Evolutionary conservation across 1,139 yeast species (phyloP), one percentile per base, ranked within the genome.

Genomic region (Debaryomycetaceae sp.): DNA sequence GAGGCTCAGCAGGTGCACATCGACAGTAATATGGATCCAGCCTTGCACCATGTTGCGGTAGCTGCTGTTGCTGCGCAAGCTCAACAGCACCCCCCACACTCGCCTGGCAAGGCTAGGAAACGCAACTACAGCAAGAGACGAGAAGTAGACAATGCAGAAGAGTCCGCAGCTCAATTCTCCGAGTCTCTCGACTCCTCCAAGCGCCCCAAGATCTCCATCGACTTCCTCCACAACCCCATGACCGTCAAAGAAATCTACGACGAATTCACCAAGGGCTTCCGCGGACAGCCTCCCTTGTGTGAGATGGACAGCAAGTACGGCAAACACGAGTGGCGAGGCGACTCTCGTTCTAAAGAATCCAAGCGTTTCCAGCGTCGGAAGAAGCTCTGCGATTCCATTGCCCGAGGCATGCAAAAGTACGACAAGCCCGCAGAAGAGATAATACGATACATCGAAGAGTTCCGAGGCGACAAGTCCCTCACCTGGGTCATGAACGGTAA

Each of bases 401-500:
- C 66, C 35, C 51, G 72, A 26, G 76, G 77, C 1, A 62, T 65
- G 58, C 54, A 54, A 17, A 70, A 69, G 48, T 71, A 66, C 49
- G 67, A 62, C 36, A 70, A 71, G 48, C 53, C 65, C 7, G 67
- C 68, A 2, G 75, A 71, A n/a, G 75, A 70, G 39, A 66, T 71
- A 37, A 70, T 69, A 38, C 55, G 56, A 32, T 67, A 65, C 44
- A 70, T 72, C 37, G 78, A 72, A 47, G 67, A 62, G 42, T 71
- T 61, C 48, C 50, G 76, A 30, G 75, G 73, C 30, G 73, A 70
- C 40, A 70, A 69, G 52, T 63, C 70, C 29, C 61, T 72, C 41
- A 71, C 78, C 4, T 72, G 78, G 78, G 67, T 72, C 17, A 72
- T 72, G 78, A 72, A 72, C 48, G 78, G 78, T 6, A 67, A 71